These are phyloP conservation scores for Daldinia eschscholtzii DNA, from an alignment of 2,329 filamentous ascomycete species.

Conservation along the genomic window DNA sequence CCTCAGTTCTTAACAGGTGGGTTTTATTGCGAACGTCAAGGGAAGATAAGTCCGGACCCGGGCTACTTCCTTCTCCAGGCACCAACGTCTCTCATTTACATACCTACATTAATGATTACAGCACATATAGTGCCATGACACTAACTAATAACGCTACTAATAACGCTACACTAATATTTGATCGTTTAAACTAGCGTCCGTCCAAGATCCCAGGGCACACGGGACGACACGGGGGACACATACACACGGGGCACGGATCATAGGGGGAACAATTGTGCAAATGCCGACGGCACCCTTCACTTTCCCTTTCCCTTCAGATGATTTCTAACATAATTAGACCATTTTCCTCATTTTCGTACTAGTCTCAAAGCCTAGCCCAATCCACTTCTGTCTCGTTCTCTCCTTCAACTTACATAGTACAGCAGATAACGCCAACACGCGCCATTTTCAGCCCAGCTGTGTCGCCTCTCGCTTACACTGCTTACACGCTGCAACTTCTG, in stretches of 20 bases:
- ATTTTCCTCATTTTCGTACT: constrained; percentile 3
- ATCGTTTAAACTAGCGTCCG: constrained; percentile 27
- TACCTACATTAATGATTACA: too few relatives aligned
- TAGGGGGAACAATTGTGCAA: constrained; percentile 28
- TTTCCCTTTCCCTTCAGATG: neutral
- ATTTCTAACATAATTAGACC: neutral
- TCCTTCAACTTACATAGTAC: neutral
- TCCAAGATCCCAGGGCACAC: constrained; percentile 17
- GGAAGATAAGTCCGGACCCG: constrained; percentile 22
- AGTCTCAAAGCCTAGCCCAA: neutral
- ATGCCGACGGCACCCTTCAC: constrained; percentile 30
- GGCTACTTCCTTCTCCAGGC: constrained; percentile 24
- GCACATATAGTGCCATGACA: too few relatives aligned
- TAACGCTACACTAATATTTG: neutral
- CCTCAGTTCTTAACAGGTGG: constrained; percentile 36
- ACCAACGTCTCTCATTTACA: constrained; percentile 20
- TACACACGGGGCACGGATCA: constrained; percentile 30
- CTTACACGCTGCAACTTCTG: constrained; percentile 21
- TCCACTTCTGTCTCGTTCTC: neutral
- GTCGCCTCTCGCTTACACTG: constrained; percentile 31
- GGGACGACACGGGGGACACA: too few relatives aligned
- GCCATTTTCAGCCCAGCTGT: constrained; percentile 35
- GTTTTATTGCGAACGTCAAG: constrained; percentile 38
- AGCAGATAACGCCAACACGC: constrained; percentile 29
- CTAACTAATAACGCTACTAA: neutral